Evolutionary conservation across 2,329 filamentous ascomycete species (phyloP).

Genomic region (Mycosphaerella sp.): DNA sequence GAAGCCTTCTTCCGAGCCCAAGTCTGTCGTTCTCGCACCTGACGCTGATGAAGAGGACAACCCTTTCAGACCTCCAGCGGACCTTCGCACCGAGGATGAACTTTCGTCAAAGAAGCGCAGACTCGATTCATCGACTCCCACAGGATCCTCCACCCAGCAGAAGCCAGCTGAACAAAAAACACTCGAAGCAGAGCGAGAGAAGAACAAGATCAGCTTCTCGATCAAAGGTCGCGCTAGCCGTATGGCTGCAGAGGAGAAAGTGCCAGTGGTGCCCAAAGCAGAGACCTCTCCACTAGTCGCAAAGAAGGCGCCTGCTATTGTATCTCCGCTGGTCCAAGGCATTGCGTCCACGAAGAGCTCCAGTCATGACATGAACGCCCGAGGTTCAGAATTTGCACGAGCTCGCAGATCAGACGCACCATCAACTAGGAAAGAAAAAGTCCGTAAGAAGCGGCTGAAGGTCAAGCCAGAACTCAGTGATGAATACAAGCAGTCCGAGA

Average conservation of each 20-base stretch:
- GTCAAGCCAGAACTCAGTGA: constrained; percentile 62
- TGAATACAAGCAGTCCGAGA: constrained; percentile 72
- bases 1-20: constrained; percentile 24
- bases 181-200: constrained; percentile 28
- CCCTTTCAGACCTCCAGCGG: constrained; percentile 58
- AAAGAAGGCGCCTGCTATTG: constrained; percentile 46
- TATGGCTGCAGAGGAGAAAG: constrained; percentile 35
- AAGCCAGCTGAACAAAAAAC: constrained; percentile 38
- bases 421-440: constrained; percentile 44
- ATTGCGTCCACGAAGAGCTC: constrained; percentile 29
- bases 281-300: constrained; percentile 28
- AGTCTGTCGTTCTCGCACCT: constrained; percentile 22
- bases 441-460: constrained; percentile 64
- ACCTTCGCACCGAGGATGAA: constrained; percentile 59
- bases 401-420: constrained; percentile 20
- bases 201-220: constrained; percentile 78
- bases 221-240: constrained; percentile 67
- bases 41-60: constrained; percentile 52
- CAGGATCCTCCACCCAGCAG: constrained; percentile 3
- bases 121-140: constrained; percentile 10
- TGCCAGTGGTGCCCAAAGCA: constrained; percentile 17
- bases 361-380: constrained; percentile 32
- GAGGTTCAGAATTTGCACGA: constrained; percentile 20
- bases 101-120: constrained; percentile 34
- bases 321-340: constrained; percentile 28